These are phyloP conservation scores for Mixia osmundae DNA, from an alignment of 1,284 basidiomycete species.

Conservation along the genomic window DNA sequence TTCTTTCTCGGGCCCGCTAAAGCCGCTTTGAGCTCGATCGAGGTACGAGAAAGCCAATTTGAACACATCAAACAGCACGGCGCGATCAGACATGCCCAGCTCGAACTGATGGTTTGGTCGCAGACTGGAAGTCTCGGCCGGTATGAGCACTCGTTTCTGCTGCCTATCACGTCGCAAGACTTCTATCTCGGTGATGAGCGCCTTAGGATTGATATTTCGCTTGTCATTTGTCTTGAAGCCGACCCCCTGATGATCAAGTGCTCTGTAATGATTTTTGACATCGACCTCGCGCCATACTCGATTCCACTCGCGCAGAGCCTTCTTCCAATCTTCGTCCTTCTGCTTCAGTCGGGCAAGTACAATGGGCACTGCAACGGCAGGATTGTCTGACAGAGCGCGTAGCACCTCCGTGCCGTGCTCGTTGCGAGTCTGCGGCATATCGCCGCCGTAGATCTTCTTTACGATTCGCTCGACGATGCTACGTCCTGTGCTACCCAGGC, in stretches of 20 bases:
- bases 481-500: constrained; percentile 69
- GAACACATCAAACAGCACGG: constrained; percentile 64
- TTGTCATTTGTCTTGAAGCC: constrained; percentile 91
- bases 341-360: constrained; percentile 72
- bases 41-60: constrained; percentile 79
- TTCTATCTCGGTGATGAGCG: constrained; percentile 74
- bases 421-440: constrained; percentile 25
- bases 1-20: constrained; percentile 51
- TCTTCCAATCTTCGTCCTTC: constrained; percentile 95
- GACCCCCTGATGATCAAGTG: constrained; percentile 83
- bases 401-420: constrained; percentile 61
- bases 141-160: constrained; percentile 31
- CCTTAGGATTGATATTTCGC: constrained; percentile 57
- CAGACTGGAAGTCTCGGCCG: constrained; percentile 5
- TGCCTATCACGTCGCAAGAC: constrained; percentile 42
- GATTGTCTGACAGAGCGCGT: constrained; percentile 75
- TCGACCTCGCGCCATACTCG: constrained; percentile 94
- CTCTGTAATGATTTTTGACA: constrained; percentile 86
- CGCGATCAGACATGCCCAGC: constrained; percentile 51
- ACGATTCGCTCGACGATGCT: constrained; percentile 55
- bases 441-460: constrained; percentile 70
- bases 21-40: constrained; percentile 39
- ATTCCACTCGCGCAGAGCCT: constrained; percentile 85
- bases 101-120: constrained; percentile 42
- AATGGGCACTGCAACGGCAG: constrained; percentile 71